Conservation (phyloP, 352 stramenopile species). For the Globisporangium iwayamae region DNA sequence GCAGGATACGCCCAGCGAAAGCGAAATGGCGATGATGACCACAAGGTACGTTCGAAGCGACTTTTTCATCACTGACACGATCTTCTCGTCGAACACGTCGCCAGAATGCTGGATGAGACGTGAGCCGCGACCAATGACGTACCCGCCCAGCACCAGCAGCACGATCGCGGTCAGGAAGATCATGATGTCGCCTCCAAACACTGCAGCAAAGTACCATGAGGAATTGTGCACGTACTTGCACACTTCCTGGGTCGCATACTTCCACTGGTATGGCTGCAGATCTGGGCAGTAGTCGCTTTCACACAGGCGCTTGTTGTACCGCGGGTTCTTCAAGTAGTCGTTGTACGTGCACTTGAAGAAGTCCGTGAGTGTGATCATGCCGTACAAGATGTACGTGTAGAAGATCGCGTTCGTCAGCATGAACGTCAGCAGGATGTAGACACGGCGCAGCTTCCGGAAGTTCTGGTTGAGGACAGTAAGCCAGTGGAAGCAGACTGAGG, state of each 20-base stretch:
- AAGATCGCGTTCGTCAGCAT: slow-evolving; percentile 61
- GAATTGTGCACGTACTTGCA: slow-evolving; percentile 69
- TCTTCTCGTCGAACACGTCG: slow-evolving; percentile 68
- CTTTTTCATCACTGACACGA: slow-evolving; percentile 71
- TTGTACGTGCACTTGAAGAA: slow-evolving; percentile 87
- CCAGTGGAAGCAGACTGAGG: slow-evolving; percentile 85
- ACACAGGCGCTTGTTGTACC: slow-evolving; percentile 62
- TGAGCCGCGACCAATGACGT: slow-evolving; percentile 66
- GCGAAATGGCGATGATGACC: slow-evolving; percentile 70
- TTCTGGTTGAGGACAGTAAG: slow-evolving; percentile 68
- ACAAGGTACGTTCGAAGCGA: slow-evolving; percentile 76
- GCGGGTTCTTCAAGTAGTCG: slow-evolving; percentile 84
- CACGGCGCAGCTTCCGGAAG: slow-evolving; percentile 43
- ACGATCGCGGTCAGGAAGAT: slow-evolving; percentile 59
- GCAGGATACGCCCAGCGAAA: slow-evolving; percentile 56
- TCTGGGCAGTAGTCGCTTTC: slow-evolving; percentile 76
- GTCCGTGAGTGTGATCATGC: slow-evolving; percentile 64
- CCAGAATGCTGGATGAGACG: slow-evolving; percentile 71
- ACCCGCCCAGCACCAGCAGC: slow-evolving; percentile 62
- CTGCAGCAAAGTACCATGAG: slow-evolving; percentile 52
- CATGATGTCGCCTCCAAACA: slow-evolving; percentile 47
- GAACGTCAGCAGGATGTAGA: slow-evolving; percentile 60
- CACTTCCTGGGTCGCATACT: slow-evolving; percentile 59
- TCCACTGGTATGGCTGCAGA: slow-evolving; percentile 78
- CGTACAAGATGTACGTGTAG: slow-evolving; percentile 64